These are phyloP conservation scores for Xylaria sp. DNA, from an alignment of 2,329 filamentous ascomycete species.

Conservation along the genomic window DNA sequence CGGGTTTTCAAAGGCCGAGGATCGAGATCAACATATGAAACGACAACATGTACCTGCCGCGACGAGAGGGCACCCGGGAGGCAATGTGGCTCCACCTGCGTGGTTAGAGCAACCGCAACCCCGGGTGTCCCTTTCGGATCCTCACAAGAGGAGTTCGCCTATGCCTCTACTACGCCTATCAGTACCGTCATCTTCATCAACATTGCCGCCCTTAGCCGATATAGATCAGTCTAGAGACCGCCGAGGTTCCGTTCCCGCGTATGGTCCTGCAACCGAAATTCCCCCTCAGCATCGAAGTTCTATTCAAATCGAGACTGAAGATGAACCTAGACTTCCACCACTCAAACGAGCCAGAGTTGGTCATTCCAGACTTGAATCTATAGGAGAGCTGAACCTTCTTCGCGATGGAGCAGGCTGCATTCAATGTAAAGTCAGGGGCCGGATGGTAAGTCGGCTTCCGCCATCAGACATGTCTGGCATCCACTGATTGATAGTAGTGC, in stretches of 20 bases:
- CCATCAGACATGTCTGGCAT: not conserved
- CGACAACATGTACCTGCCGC: conserved; percentile 34
- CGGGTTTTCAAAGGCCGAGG: conserved; percentile 46
- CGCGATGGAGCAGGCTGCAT: conserved; percentile 46
- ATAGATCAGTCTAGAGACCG: conserved; percentile 35
- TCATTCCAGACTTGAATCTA: conserved; percentile 51
- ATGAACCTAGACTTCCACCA: conserved; percentile 50
- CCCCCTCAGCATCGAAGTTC: conserved; percentile 36
- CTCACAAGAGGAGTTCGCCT: conserved; percentile 35
- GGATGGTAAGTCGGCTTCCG: conserved; percentile 37
- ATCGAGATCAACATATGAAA: conserved; percentile 47
- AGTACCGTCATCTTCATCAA: conserved; percentile 22
- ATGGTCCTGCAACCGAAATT: conserved; percentile 39
- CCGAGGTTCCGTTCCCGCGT: conserved; percentile 36
- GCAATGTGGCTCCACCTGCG: conserved; percentile 34
- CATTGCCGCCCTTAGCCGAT: conserved; percentile 35
- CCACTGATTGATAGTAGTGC: conserved; percentile 39
- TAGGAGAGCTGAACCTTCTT: conserved; percentile 49
- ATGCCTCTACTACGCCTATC: conserved; percentile 38
- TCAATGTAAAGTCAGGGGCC: conserved; percentile 44
- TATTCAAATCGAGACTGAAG: conserved; percentile 42
- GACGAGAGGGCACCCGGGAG: conserved; percentile 42
- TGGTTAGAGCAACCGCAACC: conserved; percentile 34
- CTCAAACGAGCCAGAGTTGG: conserved; percentile 49
- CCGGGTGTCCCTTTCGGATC: conserved; percentile 31